Conservation (phyloP, 2,329 filamentous ascomycete species). For the Xylaria sp. region DNA sequence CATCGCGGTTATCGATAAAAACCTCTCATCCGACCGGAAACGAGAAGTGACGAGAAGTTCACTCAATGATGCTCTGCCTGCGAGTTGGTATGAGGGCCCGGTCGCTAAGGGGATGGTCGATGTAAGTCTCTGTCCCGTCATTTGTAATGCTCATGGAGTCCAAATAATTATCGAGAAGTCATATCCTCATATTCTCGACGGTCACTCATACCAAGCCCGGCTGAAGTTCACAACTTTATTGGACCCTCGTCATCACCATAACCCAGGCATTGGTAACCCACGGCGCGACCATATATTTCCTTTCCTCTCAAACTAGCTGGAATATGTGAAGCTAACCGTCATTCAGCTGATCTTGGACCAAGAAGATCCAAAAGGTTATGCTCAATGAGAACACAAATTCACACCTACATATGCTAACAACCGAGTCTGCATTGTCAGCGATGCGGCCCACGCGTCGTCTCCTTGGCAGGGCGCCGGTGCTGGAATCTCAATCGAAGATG, state of each 20-base stretch:
- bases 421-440: conserved; percentile 25
- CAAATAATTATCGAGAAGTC: not conserved
- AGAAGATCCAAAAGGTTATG: conserved; percentile 20
- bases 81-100: not conserved
- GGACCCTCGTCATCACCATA: too few relatives aligned
- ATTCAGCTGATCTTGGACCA: conserved; percentile 29
- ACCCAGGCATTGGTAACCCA: too few relatives aligned
- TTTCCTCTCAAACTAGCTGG: not conserved
- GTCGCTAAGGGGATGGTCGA: not conserved
- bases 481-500: not conserved
- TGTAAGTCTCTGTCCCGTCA: not conserved
- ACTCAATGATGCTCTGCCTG: not conserved
- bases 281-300: not conserved
- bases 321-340: not conserved
- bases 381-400: conserved; percentile 28
- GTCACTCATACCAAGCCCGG: not conserved
- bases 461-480: conserved; percentile 19
- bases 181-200: not conserved
- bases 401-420: conserved; percentile 31
- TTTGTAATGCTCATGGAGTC: not conserved
- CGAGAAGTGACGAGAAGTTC: not conserved
- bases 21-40: not conserved
- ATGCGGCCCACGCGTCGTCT: conserved; percentile 28
- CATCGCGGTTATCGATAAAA: not conserved
- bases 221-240: not conserved